Evolutionary conservation across 2,329 filamentous ascomycete genomes (phyloP), one percentile per base, ranked within the genome.

Genomic region (Keithomyces neogunnii): DNA sequence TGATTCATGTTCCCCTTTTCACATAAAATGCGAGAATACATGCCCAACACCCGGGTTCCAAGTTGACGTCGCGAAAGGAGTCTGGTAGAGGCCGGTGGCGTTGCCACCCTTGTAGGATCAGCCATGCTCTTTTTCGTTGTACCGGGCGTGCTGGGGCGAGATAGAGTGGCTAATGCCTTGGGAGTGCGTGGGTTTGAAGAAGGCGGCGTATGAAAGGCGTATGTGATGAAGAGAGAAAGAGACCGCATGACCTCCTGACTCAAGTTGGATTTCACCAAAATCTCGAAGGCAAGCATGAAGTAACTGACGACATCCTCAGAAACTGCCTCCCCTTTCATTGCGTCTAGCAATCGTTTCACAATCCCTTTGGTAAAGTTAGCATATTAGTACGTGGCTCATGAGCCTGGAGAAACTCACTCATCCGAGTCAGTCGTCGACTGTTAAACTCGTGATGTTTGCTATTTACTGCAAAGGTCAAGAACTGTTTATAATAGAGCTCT

Each of bases 391-490:
- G 5, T 7, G 28, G 31, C 2, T 31, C 7, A 3, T 11, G n/a
- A 31, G 45, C 9, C 26, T 28, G 19, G 9, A 42, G 42, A 30
- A 66, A 62, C 87, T 75, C 80, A 91, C 92, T 83, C 88, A 99
- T 99, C 59, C 91, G 81, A 53, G 88, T 82, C 54, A 99, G 72
- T 45, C 93, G 82, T 62, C 89, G 86, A 49, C 87, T 84, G 65
- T 99, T 99, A 69, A 97, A 97, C 53, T 89, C 85, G 63, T 90
- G 88, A 62, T 95, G 86, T 63, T 93, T 91, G 75, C 92, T 96
- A 61, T 85, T 85, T n/a, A 86, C 81, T 1, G 88, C 86, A 69
- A 99, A 96, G 0, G 85, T 86, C 55, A 86, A 76, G 62, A 97
- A 97, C 64, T 99, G 93, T 54, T 85, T 84, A 69, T 96, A 97